Percentiles rank a stretch among this genome's conserved stretches.
These are phyloP conservation scores for Evernia prunastri DNA, from an alignment of 495 filamentous ascomycete genomes.

Conservation along the genomic window DNA sequence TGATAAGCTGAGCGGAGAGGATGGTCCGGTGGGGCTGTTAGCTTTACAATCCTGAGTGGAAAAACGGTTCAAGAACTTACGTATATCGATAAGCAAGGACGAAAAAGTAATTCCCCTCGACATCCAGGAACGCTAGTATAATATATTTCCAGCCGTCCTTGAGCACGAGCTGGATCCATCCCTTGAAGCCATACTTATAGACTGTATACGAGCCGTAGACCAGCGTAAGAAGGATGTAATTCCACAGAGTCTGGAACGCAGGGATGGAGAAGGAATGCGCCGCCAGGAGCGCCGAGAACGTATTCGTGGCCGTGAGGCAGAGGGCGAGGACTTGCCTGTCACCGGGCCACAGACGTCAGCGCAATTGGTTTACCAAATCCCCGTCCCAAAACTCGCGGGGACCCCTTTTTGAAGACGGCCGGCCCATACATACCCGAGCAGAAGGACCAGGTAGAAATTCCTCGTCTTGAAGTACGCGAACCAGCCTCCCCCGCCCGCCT, in stretches of 20 bases:
- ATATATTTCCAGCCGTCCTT: slow-evolving; percentile 89
- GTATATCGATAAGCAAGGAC: slow-evolving; percentile 93
- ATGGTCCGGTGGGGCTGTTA: slow-evolving; percentile 13
- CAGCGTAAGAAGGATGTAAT: slow-evolving; percentile 76
- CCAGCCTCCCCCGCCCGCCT: slow-evolving; percentile 48
- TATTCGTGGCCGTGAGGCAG: slow-evolving; percentile 83
- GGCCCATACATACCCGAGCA: slow-evolving; percentile 70
- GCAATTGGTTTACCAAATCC: no score
- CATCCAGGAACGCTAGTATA: slow-evolving; percentile 86
- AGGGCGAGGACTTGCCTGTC: slow-evolving; percentile 76
- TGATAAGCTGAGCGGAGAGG: slow-evolving; percentile 80
- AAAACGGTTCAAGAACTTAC: slow-evolving; percentile 53
- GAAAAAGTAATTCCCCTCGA: slow-evolving; percentile 95
- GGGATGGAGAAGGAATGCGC: slow-evolving; percentile 70
- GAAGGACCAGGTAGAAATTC: slow-evolving; percentile 79
- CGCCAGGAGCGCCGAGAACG: slow-evolving; percentile 71
- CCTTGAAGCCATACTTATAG: slow-evolving; percentile 71
- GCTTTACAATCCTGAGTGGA: not conserved
- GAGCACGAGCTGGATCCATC: slow-evolving; percentile 55
- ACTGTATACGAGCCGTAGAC: slow-evolving; percentile 79
- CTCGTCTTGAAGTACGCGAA: slow-evolving; percentile 76
- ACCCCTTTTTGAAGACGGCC: no score
- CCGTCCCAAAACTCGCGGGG: no score
- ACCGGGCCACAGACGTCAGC: not conserved
- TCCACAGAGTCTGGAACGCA: slow-evolving; percentile 95